Percentiles rank a stretch among this genome's conserved stretches.
phyloP scores from a whole-genome alignment of 306 rosid species.

The Casuarina equisetifolia region DNA sequence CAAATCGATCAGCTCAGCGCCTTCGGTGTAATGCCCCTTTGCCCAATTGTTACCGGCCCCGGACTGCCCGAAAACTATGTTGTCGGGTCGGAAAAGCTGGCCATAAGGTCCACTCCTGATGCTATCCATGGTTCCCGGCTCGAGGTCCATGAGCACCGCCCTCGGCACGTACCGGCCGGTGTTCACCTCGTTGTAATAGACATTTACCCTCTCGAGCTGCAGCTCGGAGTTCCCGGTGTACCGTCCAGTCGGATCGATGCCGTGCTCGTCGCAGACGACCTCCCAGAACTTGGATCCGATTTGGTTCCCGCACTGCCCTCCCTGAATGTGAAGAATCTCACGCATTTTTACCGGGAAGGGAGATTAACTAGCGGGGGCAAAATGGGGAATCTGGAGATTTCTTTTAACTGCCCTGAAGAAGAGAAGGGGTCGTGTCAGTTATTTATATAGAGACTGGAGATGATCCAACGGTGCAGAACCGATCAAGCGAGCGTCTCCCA shows the following conservation, averaged over 20 bases:
- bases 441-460: constrained; percentile 27
- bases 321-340: constrained; percentile 78
- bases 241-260: constrained; percentile 52
- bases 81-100: constrained; percentile 69
- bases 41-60: constrained; percentile 76
- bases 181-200: constrained; percentile 59
- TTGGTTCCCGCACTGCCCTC: constrained; percentile 81
- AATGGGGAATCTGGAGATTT: constrained; percentile 1
- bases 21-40: constrained; percentile 60
- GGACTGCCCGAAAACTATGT: constrained; percentile 68
- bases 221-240: constrained; percentile 45
- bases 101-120: constrained; percentile 60
- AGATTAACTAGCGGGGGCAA: neutral
- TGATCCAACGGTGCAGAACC: constrained; percentile 15
- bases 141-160: constrained; percentile 81
- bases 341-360: constrained; percentile 39
- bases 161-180: constrained; percentile 70
- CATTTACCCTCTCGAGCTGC: constrained; percentile 58
- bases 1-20: constrained; percentile 39
- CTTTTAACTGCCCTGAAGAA: constrained; percentile 21
- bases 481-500: neutral
- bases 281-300: constrained; percentile 71
- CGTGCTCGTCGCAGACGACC: constrained; percentile 67
- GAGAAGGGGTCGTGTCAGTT: constrained; percentile 18
- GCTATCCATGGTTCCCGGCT: constrained; percentile 79